Base-by-base conservation (phyloP, 2,329 filamentous ascomycete genomes). In the Cladosporium sp. region DNA sequence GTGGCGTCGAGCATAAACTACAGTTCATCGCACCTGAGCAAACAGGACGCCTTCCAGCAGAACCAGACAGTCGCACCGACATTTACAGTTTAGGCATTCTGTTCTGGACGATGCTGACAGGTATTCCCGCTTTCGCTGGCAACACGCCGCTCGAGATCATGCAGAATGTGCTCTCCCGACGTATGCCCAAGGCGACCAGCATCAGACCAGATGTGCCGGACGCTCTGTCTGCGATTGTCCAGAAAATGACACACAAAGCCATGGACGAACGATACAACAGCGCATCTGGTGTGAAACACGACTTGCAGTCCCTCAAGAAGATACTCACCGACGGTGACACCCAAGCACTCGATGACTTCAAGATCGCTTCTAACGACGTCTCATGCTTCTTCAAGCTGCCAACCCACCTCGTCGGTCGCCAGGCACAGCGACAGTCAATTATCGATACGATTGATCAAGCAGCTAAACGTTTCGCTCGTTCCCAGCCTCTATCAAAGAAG, bases 21-120 rank as follows among this genome's bases (percentile, higher is more conserved):
- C 83, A 91, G 45, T 96, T 89, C 64, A 95, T 96, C 64, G 92
- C 90, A 41, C 91, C 92, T 0, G 92, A 97, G 65, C 92, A 96
- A 73, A 96, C 92, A 2, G 92, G 92, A 12, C 84, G 92, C 17
- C 86, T 96, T 80, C 88, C 90, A 2, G 89, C 88, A 3, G 91
- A 96, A 67, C 92, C 92, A 1, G 92, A 96, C 69, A 88, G 82
- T 38, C 82, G 92, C 36, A 96, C 92, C 13, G 92, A 97, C 68
- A 95, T 96, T 27, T 96, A 96, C 71, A 91, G 89, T 0, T 74
- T 96, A 1, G 92, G 92, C 3, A 84, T 96, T 34, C 70, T 96
- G 1, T 92, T 96, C 67, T 96, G 89, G 86, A 88, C 82, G 7
- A 80, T 95, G 62, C 74, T 95, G 40, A 88, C 88, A 1, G 89